Percentiles rank a stretch among this genome's conserved stretches.
phyloP scores from a whole-genome alignment of 1,284 basidiomycete genomes.

The Cystobasidiaceae sp. region DNA sequence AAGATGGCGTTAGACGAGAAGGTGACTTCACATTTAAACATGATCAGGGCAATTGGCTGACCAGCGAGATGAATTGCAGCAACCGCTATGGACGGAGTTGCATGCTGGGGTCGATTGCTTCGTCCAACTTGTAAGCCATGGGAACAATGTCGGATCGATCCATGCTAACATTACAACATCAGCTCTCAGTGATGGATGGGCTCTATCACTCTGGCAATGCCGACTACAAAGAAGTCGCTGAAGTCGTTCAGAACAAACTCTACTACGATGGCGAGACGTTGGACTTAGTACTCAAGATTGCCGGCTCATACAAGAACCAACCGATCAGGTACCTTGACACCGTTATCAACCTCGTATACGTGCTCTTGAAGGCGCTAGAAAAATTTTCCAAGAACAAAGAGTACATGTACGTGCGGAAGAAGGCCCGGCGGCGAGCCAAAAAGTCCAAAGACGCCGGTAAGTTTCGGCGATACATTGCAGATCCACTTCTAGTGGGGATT shows the following conservation, averaged over 20 bases:
- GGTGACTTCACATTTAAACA: conserved; percentile 50
- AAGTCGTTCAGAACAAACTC: conserved; percentile 74
- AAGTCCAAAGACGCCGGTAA: conserved; percentile 45
- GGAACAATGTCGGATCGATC: background rate
- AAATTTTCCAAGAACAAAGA: conserved; percentile 68
- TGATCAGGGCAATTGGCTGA: background rate
- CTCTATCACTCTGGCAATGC: conserved; percentile 54
- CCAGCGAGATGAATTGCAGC: conserved; percentile 51
- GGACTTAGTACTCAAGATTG: conserved; percentile 71
- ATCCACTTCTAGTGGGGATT: background rate
- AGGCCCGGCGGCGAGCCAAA: conserved; percentile 56
- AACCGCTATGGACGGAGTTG: conserved; percentile 84
- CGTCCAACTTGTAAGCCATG: conserved; percentile 62
- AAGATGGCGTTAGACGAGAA: conserved; percentile 79
- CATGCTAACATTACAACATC: background rate
- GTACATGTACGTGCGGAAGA: conserved; percentile 72
- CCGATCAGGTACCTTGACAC: conserved; percentile 71
- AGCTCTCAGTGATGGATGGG: conserved; percentile 71
- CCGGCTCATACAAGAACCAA: conserved; percentile 67
- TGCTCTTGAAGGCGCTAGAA: conserved; percentile 77
- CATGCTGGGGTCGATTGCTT: conserved; percentile 91
- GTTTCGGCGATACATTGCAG: background rate
- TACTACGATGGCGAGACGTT: conserved; percentile 90
- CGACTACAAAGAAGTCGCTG: conserved; percentile 67
- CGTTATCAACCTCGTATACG: conserved; percentile 72